Base-by-base conservation (phyloP, 163 green algal species). In the Chlamydomonas reinhardtii region DNA sequence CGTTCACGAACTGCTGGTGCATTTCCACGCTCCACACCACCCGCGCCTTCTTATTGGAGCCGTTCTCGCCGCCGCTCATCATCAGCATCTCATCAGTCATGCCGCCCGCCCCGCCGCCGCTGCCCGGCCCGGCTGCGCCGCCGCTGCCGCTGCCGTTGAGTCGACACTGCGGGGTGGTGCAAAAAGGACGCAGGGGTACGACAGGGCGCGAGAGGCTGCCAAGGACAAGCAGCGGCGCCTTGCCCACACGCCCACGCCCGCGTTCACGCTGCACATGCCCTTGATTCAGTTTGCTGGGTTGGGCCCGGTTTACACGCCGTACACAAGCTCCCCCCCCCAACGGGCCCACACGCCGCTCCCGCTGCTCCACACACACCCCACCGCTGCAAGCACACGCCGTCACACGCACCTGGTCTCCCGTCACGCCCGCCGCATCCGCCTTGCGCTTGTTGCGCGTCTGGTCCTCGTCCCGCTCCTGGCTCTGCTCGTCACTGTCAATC, bases 11-110 rank as follows among this genome's bases (percentile, higher is more conserved):
- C 90, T 98, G 93, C 91, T 98, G 93, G 91, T 99, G 97, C 94
- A 99, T 98, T 85, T 99, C 97, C 64, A 97, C 94, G 3, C 91
- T 96, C 97, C 97, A 99, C 69, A 99, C 95, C 35, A 99, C 96
- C 17, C 97, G 92, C 2, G 95, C 93, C 88, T 98, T 99, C 93
- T 99, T 99, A 39, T 79, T 86, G 29, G 35, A 37, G 25, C 80
- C 80, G 35, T 73, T 73, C 0, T 86, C 62, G 24, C 22, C 22
- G 22, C 56, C 56, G 56, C 59, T 22, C 59, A 65, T 65, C 52
- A 85, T 29, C 59, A 65, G n/a, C 52, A 85, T 29, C 22, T 85
- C 78, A n/a, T 85, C 78, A 0, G 31, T 19, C 48, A 56, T 56
- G 48, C 62, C 62, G 62, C 29, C 39, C 39, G 39, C 39, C 5